These are phyloP conservation scores for Penicillium pancosmium DNA, from an alignment of 495 filamentous ascomycete species.

Conservation along the genomic window DNA sequence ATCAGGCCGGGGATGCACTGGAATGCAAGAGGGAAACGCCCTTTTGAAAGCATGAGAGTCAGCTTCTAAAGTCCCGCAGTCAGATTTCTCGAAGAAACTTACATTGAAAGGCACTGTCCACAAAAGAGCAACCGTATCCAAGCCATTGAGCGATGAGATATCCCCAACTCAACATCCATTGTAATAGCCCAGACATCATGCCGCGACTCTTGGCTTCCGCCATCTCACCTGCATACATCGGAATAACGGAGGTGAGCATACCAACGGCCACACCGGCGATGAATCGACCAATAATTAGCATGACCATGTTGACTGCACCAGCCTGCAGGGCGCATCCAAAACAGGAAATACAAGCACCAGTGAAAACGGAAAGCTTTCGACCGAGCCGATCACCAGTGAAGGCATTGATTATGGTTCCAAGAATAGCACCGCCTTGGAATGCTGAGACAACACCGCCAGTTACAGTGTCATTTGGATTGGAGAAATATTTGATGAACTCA, in stretches of 20 bases:
- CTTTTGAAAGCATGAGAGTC: constrained; percentile 3
- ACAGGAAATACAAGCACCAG: constrained; percentile 44
- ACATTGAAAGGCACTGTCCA: constrained; percentile 47
- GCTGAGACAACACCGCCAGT: constrained; percentile 53
- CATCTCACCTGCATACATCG: constrained; percentile 40
- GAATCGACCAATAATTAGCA: constrained; percentile 52
- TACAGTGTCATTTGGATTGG: constrained; percentile 33
- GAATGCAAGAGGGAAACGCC: constrained; percentile 56
- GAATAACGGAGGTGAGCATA: constrained; percentile 47
- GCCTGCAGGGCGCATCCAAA: constrained; percentile 50
- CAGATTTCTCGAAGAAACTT: background rate
- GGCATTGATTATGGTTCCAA: constrained; percentile 48
- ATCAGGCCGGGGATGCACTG: constrained; percentile 50
- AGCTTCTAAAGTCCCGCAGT: background rate
- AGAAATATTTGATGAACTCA: constrained; percentile 47
- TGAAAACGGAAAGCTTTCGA: constrained; percentile 43
- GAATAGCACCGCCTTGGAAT: constrained; percentile 47
- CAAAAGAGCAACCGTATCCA: constrained; percentile 51
- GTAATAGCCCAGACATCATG: constrained; percentile 27
- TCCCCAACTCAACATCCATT: constrained; percentile 49
- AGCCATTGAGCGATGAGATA: constrained; percentile 50
- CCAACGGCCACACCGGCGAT: constrained; percentile 51
- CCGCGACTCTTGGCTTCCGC: constrained; percentile 27
- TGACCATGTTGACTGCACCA: constrained; percentile 46
- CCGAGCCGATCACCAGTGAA: constrained; percentile 45